Conservation (phyloP, 129 eudicot genomes). For the Apium graveolens region DNA sequence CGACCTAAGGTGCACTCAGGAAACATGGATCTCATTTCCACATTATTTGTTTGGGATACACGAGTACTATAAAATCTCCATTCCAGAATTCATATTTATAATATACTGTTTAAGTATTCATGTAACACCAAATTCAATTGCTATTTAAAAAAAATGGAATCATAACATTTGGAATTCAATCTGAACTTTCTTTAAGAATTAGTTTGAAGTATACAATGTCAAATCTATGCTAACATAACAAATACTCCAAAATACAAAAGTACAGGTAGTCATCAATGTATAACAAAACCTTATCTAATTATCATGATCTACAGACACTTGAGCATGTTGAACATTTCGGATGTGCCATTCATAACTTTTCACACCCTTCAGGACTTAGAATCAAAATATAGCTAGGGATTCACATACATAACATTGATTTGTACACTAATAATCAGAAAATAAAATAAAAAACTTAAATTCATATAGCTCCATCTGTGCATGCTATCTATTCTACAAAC, state of each 20-base stretch:
- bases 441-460: too few relatives aligned
- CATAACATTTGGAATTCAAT: too few relatives aligned
- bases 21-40: not conserved
- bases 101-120: not conserved
- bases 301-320: not conserved
- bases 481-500: not conserved
- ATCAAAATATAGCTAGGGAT: not conserved
- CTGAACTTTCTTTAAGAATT: too few relatives aligned
- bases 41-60: not conserved
- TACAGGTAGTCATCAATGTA: not conserved
- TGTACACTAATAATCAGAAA: too few relatives aligned
- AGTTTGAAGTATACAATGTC: not conserved
- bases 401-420: too few relatives aligned
- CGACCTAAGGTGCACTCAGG: too few relatives aligned
- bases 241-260: too few relatives aligned
- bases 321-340: too few relatives aligned
- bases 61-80: not conserved
- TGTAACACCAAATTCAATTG: not conserved
- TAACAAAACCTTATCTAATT: not conserved
- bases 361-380: not conserved
- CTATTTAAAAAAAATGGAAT: too few relatives aligned
- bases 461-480: too few relatives aligned
- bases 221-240: not conserved
- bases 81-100: not conserved
- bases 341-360: not conserved